Evolutionary conservation across 2,329 filamentous ascomycete genomes (phyloP).

Genomic region (Pseudofabraea citricarpa): DNA sequence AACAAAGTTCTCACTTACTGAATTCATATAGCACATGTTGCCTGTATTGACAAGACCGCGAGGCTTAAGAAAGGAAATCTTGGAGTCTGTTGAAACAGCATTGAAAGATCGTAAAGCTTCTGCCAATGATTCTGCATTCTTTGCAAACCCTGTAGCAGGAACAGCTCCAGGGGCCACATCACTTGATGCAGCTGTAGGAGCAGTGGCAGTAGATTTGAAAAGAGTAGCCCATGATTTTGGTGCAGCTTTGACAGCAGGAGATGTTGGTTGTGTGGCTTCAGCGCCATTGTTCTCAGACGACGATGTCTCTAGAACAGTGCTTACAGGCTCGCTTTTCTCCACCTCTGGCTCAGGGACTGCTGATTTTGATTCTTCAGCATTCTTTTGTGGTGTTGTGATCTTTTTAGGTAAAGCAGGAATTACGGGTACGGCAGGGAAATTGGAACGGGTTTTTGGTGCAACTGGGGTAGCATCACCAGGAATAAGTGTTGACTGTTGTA

Average conservation of each 20-base stretch:
- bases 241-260: conserved; percentile 36
- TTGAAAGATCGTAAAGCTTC: conserved; percentile 74
- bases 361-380: conserved; percentile 7
- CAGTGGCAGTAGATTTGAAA: conserved; percentile 46
- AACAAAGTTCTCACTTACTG: conserved; percentile 67
- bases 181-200: conserved; percentile 31
- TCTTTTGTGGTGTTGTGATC: conserved; percentile 28
- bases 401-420: conserved; percentile 36
- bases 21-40: conserved; percentile 99
- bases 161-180: neutral
- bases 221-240: conserved; percentile 67
- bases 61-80: conserved; percentile 82
- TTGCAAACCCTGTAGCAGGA: conserved; percentile 19
- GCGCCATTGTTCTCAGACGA: no score
- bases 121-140: conserved; percentile 59
- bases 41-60: conserved; percentile 93
- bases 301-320: neutral
- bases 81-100: conserved; percentile 49
- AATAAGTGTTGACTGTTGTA: conserved; percentile 17
- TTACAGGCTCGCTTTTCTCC: neutral
- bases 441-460: conserved; percentile 23
- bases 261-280: conserved; percentile 30
- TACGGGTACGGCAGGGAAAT: conserved; percentile 42
- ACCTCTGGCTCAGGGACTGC: conserved; percentile 8
- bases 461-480: conserved; percentile 21